These are phyloP conservation scores for Paramarasmius palmivorus DNA, from an alignment of 1,284 basidiomycete species.

Conservation along the genomic window DNA sequence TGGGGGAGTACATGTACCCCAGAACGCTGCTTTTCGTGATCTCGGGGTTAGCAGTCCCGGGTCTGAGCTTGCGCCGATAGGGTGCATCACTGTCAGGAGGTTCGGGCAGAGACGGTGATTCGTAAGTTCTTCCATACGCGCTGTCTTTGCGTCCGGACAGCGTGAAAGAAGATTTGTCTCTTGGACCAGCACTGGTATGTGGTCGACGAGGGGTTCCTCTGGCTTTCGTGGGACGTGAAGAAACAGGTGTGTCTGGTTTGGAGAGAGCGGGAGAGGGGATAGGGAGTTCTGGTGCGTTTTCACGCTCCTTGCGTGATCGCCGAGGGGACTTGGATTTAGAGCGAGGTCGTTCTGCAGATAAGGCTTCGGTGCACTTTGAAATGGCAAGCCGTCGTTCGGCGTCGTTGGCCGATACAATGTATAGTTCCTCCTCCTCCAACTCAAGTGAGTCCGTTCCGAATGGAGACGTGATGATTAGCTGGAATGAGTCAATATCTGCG, in stretches of 20 bases:
- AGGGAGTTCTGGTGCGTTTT: constrained; percentile 31
- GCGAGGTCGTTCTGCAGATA: constrained; percentile 34
- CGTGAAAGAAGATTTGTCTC: constrained; percentile 44
- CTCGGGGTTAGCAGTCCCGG: constrained; percentile 9
- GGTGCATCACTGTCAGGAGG: not conserved
- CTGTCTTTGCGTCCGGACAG: constrained; percentile 12
- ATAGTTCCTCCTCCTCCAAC: constrained; percentile 65
- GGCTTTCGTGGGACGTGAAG: constrained; percentile 2
- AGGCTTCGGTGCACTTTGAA: constrained; percentile 56
- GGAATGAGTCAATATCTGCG: no score
- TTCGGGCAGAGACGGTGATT: not conserved
- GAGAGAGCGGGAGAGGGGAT: constrained; percentile 26
- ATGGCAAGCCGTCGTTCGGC: constrained; percentile 66
- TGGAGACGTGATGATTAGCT: constrained; percentile 61
- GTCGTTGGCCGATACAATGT: constrained; percentile 66
- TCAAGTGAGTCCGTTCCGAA: constrained; percentile 63
- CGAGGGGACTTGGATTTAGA: constrained; percentile 67
- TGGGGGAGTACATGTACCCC: constrained; percentile 11
- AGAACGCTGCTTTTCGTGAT: constrained; percentile 11
- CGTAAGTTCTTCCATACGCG: not conserved
- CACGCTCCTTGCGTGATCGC: constrained; percentile 35
- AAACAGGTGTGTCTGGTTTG: constrained; percentile 3
- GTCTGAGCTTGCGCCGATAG: constrained; percentile 8
- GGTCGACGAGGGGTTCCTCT: constrained; percentile 44
- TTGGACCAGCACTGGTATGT: constrained; percentile 68